Percentiles rank a stretch among this genome's conserved stretches.
Evolutionary conservation across 2,329 filamentous ascomycete genomes (phyloP).

Genomic region (Ceratocystis destructans): DNA sequence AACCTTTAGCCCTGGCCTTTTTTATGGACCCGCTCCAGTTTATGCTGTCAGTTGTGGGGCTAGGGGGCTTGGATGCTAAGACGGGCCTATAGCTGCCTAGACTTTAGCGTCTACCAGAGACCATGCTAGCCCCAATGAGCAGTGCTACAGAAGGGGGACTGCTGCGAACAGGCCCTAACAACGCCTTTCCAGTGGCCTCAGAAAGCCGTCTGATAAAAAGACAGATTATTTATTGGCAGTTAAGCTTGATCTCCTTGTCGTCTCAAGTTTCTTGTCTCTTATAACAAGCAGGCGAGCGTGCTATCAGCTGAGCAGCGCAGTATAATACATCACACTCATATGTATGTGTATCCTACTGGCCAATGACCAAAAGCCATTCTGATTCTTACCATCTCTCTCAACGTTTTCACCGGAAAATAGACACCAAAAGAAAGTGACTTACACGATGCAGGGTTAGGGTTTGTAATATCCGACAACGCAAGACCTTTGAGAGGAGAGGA

Average conservation of each 20-base stretch:
- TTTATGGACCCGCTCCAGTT: too few relatives aligned
- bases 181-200: background rate
- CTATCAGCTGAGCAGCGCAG: background rate
- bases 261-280: conserved; percentile 3
- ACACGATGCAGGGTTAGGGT: too few relatives aligned
- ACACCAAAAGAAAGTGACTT: too few relatives aligned
- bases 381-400: too few relatives aligned
- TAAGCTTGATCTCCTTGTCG: background rate
- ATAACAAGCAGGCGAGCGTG: background rate
- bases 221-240: background rate
- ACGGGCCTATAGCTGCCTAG: too few relatives aligned
- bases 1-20: background rate
- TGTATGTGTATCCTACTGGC: background rate
- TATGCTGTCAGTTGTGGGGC: too few relatives aligned
- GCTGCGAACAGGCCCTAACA: background rate
- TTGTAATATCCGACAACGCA: background rate
- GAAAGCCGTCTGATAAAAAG: background rate
- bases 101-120: too few relatives aligned
- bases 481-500: background rate
- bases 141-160: too few relatives aligned
- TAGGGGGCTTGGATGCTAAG: too few relatives aligned
- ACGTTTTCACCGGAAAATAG: too few relatives aligned
- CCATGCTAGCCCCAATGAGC: too few relatives aligned
- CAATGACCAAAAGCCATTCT: too few relatives aligned
- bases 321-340: background rate